Evolutionary conservation across 352 stramenopile genomes (phyloP).

Genomic region (Globisporangium megalacanthum): DNA sequence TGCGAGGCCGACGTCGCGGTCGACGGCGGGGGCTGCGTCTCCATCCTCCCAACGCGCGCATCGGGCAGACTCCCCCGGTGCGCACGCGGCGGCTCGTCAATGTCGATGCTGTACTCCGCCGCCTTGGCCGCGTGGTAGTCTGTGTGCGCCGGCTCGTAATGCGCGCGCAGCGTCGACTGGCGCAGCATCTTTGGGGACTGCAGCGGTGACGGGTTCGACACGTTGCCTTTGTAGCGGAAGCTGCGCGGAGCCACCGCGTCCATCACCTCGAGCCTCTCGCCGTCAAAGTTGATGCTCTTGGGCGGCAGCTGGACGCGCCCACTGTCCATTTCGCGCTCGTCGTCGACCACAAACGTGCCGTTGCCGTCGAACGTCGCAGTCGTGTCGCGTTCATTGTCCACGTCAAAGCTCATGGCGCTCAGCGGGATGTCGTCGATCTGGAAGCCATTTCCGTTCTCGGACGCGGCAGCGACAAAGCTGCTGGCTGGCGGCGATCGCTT

Average conservation of each 20-base stretch:
- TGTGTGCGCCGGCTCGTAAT: slow-evolving; percentile 57
- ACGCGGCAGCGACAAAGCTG: slow-evolving; percentile 1
- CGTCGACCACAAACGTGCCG: slow-evolving; percentile 49
- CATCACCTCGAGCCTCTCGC: slow-evolving; percentile 41
- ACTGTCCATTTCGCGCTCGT: slow-evolving; percentile 29
- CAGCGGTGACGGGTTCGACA: slow-evolving; percentile 26
- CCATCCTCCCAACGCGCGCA: slow-evolving; percentile 7
- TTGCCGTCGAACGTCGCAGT: slow-evolving; percentile 31
- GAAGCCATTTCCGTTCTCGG: background rate
- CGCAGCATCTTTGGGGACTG: slow-evolving; percentile 32
- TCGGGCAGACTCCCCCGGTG: slow-evolving; percentile 40
- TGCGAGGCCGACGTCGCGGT: slow-evolving; percentile 1
- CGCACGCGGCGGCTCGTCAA: slow-evolving; percentile 17
- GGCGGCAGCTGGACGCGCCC: slow-evolving; percentile 30
- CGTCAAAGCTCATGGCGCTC: slow-evolving; percentile 36
- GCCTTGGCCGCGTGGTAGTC: slow-evolving; percentile 75
- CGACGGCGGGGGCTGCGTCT: slow-evolving; percentile 5
- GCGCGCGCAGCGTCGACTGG: slow-evolving; percentile 56
- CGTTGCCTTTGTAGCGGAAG: slow-evolving; percentile 61
- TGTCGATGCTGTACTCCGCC: slow-evolving; percentile 58
- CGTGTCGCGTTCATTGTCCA: slow-evolving; percentile 40
- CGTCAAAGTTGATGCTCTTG: slow-evolving; percentile 69
- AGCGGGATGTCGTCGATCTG: slow-evolving; percentile 1
- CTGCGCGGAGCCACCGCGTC: slow-evolving; percentile 47
- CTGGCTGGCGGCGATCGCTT: background rate